Base-by-base conservation (phyloP, 768 basidiomycete species). In the Steccherinum ochraceum region DNA sequence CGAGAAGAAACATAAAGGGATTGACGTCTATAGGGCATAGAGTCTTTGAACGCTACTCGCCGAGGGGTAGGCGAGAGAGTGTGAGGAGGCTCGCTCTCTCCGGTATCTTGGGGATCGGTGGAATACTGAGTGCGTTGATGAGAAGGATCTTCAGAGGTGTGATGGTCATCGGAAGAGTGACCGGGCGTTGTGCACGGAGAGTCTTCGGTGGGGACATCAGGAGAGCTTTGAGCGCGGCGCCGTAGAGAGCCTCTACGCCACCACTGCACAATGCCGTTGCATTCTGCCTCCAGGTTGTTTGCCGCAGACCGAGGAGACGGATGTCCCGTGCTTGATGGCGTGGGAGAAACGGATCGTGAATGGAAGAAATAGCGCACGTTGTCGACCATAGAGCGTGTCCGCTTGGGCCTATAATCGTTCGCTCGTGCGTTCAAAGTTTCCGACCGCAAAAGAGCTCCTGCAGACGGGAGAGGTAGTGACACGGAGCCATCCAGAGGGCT, bases 311-410 rank as follows among this genome's bases (percentile, higher is more conserved):
- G 40, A 18, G 60, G 53, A 10, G 58, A 57, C 5, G 44, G 35
- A 16, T 16, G 16, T 24, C 48, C 49, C 12, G 44, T 42, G 10
- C 49, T 48, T 3, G 54, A 52, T 3, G 57, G 59, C 13, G 67
- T 58, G 4, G 78, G 70, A 13, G 78, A 73, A 12, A 60, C 51
- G 3, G 78, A 65, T 1, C 75, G 77, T 46, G 78, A 69, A 23
- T 71, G 66, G 57, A 87, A 84, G 48, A 87, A 69, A 18, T 72
- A 79, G 57, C 73, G 77, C 50, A 86, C 78, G 56, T 80, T 83
- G 55, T 76, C 79, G 44, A 81, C 77, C 65, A 87, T 73, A 12
- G 80, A 82, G 23, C 75, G 69, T 46, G 72, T 67, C 40, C 75
- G 69, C 54, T 73, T 74, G 11, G 74, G 75, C 21, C 55, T 57